phyloP scores from a whole-genome alignment of 305 asterid species.

The Fraxinus dipetala region DNA sequence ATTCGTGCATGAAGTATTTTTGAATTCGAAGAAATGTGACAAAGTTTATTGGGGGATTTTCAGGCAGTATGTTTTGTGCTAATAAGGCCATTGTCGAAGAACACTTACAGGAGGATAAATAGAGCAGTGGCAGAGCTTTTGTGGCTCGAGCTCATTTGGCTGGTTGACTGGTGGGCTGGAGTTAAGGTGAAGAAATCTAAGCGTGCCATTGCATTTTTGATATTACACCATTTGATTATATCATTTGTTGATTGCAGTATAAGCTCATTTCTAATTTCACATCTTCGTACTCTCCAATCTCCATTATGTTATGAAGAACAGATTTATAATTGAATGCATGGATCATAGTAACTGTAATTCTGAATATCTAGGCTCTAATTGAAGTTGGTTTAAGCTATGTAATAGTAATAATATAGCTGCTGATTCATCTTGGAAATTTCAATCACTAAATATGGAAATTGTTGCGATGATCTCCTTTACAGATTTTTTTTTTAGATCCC shows the following conservation, averaged over 20 bases:
- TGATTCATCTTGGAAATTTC: background rate
- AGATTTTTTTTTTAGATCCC: background rate
- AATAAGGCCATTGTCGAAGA: conserved; percentile 77
- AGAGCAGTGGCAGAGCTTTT: conserved; percentile 71
- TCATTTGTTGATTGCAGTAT: background rate
- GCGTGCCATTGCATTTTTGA: background rate
- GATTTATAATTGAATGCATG: background rate
- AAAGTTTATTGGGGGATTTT: background rate
- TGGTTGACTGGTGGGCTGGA: conserved; percentile 96
- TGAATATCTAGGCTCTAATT: background rate
- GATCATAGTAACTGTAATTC: background rate
- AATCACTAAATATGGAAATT: background rate
- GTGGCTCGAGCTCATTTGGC: conserved; percentile 95
- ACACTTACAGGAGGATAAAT: conserved; percentile 75
- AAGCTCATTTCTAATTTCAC: background rate
- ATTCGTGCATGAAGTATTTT: background rate
- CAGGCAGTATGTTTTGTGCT: conserved; percentile 68
- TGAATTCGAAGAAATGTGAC: background rate
- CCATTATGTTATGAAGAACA: background rate
- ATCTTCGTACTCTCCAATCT: background rate
- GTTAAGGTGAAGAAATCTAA: conserved; percentile 58
- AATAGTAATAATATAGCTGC: background rate
- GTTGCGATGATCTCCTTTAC: background rate
- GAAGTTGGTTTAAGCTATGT: background rate
- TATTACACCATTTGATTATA: background rate